Evolutionary conservation across 73 alveolate species (phyloP).

Genomic region (Uronychia binucleata): DNA sequence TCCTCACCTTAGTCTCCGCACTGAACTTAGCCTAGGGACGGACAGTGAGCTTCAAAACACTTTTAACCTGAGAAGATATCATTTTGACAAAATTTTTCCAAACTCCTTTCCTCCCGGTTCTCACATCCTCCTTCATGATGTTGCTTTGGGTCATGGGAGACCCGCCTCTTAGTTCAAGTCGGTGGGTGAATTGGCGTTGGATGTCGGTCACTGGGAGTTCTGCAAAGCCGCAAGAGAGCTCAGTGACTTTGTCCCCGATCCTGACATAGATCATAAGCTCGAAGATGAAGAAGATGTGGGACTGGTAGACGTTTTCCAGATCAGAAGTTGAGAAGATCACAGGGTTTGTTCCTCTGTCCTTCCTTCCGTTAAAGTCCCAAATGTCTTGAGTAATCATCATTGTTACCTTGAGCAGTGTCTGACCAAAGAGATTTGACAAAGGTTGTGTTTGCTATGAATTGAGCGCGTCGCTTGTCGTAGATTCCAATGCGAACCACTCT

Average conservation of each 20-base stretch:
- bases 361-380: constrained; percentile 56
- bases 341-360: constrained; percentile 59
- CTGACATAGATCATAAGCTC: constrained; percentile 47
- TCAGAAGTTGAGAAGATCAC: constrained; percentile 40
- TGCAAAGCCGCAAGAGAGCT: constrained; percentile 58
- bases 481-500: constrained; percentile 59
- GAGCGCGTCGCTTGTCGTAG: constrained; percentile 16
- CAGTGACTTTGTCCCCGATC: constrained; percentile 30
- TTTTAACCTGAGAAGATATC: constrained; percentile 7
- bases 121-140: constrained; percentile 28
- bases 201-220: constrained; percentile 19
- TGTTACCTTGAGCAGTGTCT: constrained; percentile 20
- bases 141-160: constrained; percentile 45
- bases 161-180: constrained; percentile 59
- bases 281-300: constrained; percentile 36
- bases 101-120: constrained; percentile 30
- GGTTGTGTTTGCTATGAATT: constrained; percentile 46
- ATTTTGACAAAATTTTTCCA: constrained; percentile 19
- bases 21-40: constrained; percentile 36
- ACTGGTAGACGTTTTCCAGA: constrained; percentile 19
- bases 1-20: constrained; percentile 23
- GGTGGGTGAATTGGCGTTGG: constrained; percentile 16
- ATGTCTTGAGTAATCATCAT: not conserved
- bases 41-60: constrained; percentile 22
- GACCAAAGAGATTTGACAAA: constrained; percentile 35